Percentiles rank a stretch among this genome's conserved stretches.
Evolutionary conservation across 2,329 filamentous ascomycete genomes (phyloP).

Genomic region (Xylaria digitata): DNA sequence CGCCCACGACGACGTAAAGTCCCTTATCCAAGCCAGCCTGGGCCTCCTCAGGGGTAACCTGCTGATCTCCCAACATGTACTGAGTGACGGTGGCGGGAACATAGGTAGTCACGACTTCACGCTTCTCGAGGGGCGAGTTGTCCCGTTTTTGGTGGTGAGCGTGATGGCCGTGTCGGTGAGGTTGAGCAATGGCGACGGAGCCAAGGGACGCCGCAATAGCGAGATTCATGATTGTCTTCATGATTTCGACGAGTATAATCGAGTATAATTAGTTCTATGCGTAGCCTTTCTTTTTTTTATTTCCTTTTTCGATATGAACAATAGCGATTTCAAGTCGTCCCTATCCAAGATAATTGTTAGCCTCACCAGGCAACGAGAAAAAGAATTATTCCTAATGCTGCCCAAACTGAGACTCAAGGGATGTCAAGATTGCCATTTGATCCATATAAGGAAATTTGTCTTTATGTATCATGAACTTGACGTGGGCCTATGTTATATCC

Average conservation of each 20-base stretch:
- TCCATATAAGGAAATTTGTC: background rate
- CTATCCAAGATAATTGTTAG: slow-evolving; percentile 21
- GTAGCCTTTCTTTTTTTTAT: background rate
- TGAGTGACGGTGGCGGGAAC: slow-evolving; percentile 73
- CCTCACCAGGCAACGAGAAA: background rate
- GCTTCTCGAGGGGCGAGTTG: slow-evolving; percentile 61
- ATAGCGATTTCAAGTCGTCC: slow-evolving; percentile 14
- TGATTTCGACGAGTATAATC: slow-evolving; percentile 46
- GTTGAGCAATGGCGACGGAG: slow-evolving; percentile 61
- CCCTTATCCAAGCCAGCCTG: slow-evolving; percentile 77
- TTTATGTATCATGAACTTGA: slow-evolving; percentile 9
- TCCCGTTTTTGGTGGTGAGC: slow-evolving; percentile 68
- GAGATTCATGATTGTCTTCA: slow-evolving; percentile 63
- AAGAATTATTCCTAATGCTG: background rate
- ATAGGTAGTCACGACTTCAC: slow-evolving; percentile 63
- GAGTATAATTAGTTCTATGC: slow-evolving; percentile 22
- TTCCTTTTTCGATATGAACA: slow-evolving; percentile 8
- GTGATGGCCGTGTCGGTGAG: slow-evolving; percentile 68
- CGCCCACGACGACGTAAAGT: slow-evolving; percentile 73
- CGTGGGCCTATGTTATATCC: slow-evolving; percentile 2
- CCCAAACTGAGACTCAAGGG: background rate
- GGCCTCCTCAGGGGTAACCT: slow-evolving; percentile 72
- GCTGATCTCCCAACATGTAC: slow-evolving; percentile 76
- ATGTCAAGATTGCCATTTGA: background rate
- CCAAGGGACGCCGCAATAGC: slow-evolving; percentile 65